A percentile compares a stretch with the other conserved stretches of the same genome.
These are phyloP conservation scores for Xylariaceae sp. DNA, from an alignment of 2,329 filamentous ascomycete genomes.

Conservation along the genomic window DNA sequence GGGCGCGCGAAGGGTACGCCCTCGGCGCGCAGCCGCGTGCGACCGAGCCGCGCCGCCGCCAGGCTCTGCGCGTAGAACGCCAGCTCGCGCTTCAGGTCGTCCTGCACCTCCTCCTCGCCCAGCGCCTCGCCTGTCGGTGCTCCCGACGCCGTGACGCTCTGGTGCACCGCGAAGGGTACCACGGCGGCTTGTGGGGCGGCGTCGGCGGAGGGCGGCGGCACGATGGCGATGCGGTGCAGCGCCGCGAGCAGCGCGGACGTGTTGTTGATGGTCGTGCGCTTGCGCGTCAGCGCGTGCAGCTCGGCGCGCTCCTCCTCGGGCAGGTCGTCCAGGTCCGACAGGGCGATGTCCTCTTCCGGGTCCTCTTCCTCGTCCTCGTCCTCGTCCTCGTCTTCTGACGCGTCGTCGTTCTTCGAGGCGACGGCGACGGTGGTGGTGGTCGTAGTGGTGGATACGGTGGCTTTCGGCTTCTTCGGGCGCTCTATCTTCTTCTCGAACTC, in stretches of 20 bases:
- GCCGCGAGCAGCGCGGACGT: constrained; percentile 74
- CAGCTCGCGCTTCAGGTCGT: constrained; percentile 86
- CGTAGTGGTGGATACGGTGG: constrained; percentile 16
- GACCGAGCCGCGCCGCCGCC: constrained; percentile 66
- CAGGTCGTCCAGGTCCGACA: constrained; percentile 83
- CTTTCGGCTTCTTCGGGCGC: constrained; percentile 41
- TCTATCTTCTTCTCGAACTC: constrained; percentile 68
- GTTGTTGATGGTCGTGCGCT: constrained; percentile 77
- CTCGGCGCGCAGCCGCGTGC: constrained; percentile 70
- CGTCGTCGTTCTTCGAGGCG: constrained; percentile 22
- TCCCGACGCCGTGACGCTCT: constrained; percentile 58
- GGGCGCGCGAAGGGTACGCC: constrained; percentile 81
- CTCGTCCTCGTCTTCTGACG: constrained; percentile 28
- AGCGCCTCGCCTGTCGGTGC: constrained; percentile 60
- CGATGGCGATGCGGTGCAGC: constrained; percentile 69
- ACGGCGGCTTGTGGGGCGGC: constrained; percentile 56
- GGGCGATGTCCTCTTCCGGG: constrained; percentile 63
- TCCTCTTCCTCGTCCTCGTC: constrained; percentile 43
- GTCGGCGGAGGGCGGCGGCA: too few species aligned
- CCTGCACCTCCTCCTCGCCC: constrained; percentile 73
- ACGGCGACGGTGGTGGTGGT: constrained; percentile 31
- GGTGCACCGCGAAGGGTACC: constrained; percentile 76
- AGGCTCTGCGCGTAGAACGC: constrained; percentile 89
- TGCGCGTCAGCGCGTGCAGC: not conserved
- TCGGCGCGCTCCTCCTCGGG: constrained; percentile 40